Evolutionary conservation across 78 protist species (phyloP), one percentile per base, ranked within the genome.

Genomic region (Tieghemostelium lacteum): DNA sequence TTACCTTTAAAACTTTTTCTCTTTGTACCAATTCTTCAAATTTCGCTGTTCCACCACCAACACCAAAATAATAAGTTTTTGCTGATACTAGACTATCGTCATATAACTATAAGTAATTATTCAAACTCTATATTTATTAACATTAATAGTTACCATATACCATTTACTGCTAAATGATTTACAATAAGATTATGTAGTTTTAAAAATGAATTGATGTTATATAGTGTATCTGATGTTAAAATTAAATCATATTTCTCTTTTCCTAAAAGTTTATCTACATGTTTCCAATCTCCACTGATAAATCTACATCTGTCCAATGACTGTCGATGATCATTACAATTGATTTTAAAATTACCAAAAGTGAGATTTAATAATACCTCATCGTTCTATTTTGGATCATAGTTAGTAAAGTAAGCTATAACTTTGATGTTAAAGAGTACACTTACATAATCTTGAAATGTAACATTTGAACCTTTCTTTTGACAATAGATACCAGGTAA

Each of bases 361-460:
- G 73, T 86, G 20, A 86, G 52, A 45, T 70, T 64, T 19, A 40
- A 36, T 24, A 86, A 60, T 34, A 86, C 92, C n/a, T 86, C 86
- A 26, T 71, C 66, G 52, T 86, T 86, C 92, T 86, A 16, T 5
- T 39, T 50, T 17, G 17, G 17, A 7, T 45, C 14, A 54, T 36
- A 28, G n/a, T 36, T 37, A 29, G 19, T 45, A 63, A 34, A 66
- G 22, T 24, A 66, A 24, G 29, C 12, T 14, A 62, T 26, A 26
- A 1, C 28, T 76, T n/a, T n/a, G n/a, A n/a, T n/a, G n/a, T n/a
- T n/a, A n/a, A n/a, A n/a, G n/a, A n/a, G n/a, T n/a, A n/a, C 26
- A 72, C 85, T 22, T 64, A 86, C 92, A 72, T 85, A 92, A 63
- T 92, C 95, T 92, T 92, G 95, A 73, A 80, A 92, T 37, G 75